Percentiles rank a stretch among this genome's conserved stretches.
Conservation (phyloP, 495 filamentous ascomycete species). For the Podospora tetraspora region DNA sequence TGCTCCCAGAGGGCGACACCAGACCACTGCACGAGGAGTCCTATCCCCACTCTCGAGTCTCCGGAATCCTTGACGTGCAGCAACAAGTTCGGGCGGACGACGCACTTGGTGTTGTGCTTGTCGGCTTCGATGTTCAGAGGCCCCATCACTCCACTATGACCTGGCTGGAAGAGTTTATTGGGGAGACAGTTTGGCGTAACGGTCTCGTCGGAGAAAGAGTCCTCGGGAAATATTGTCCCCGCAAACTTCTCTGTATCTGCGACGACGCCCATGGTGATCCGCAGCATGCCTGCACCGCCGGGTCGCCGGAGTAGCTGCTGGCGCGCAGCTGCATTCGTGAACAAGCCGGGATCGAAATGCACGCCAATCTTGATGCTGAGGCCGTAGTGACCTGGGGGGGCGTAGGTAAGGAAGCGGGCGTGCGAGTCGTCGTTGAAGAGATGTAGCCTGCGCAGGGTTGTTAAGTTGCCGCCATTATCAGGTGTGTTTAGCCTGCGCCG, state of each 20-base stretch:
- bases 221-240: background rate
- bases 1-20: background rate
- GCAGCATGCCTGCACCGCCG: background rate
- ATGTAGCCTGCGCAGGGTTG: background rate
- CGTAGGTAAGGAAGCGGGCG: background rate
- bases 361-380: background rate
- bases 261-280: background rate
- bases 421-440: background rate
- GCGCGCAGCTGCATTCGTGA: background rate
- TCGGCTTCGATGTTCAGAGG: background rate
- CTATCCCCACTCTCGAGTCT: background rate
- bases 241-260: background rate
- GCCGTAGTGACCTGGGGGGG: background rate
- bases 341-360: background rate
- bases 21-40: background rate
- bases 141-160: background rate
- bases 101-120: background rate
- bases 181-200: background rate
- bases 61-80: background rate
- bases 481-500: background rate
- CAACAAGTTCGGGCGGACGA: background rate
- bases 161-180: background rate
- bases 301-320: background rate
- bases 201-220: background rate
- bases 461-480: background rate